A percentile compares a stretch with the other conserved stretches of the same genome.
phyloP scores from a whole-genome alignment of 768 basidiomycete species.

The Macrolepiota fuliginosa region DNA sequence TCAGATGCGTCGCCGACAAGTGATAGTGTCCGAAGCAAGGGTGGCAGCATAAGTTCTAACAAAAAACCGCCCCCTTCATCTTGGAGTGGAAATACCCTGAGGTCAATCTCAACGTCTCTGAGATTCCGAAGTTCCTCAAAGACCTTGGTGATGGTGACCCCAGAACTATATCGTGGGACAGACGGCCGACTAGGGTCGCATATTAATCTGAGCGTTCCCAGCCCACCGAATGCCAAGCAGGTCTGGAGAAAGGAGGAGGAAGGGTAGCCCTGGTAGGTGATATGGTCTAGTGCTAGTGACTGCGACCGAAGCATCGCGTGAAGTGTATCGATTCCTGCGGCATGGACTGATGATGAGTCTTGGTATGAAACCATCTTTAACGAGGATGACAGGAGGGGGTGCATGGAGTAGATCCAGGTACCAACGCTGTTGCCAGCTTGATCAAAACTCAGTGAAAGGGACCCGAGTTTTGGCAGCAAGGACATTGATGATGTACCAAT shows the following conservation, averaged over 20 bases:
- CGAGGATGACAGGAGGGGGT: not conserved
- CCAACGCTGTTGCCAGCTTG: not conserved
- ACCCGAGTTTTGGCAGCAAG: not conserved
- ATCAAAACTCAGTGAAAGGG: not conserved
- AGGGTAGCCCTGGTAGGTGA: not conserved
- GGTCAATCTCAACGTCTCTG: slow-evolving; percentile 4
- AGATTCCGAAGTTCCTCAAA: slow-evolving; percentile 5
- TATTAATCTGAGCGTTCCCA: not conserved
- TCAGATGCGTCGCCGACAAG: not conserved
- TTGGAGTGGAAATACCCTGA: not conserved
- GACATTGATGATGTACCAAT: not conserved
- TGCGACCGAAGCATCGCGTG: not conserved
- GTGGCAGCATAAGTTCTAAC: not conserved
- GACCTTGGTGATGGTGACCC: not conserved
- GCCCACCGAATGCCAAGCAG: not conserved
- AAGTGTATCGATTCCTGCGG: not conserved
- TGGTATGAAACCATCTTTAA: not conserved
- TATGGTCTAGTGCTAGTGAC: not conserved
- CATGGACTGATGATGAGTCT: not conserved
- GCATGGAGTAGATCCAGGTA: not conserved
- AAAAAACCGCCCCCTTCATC: not conserved
- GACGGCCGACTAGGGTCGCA: not conserved
- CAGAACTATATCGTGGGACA: not conserved
- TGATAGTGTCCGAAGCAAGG: not conserved
- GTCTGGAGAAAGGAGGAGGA: not conserved